Evolutionary conservation across 129 eudicot genomes (phyloP).

Genomic region (Glebionis coronaria): DNA sequence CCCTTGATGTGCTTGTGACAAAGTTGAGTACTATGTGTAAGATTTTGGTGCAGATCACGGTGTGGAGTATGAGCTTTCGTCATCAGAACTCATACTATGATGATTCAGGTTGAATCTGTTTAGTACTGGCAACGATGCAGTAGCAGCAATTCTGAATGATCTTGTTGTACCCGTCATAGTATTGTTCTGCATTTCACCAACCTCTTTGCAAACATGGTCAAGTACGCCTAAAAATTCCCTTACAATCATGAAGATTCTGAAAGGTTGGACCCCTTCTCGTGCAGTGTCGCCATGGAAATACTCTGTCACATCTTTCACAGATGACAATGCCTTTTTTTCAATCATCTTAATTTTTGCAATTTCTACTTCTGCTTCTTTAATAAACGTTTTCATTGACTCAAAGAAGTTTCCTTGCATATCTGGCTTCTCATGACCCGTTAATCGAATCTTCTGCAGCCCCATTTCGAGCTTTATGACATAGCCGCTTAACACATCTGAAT

Average conservation of each 20-base stretch:
- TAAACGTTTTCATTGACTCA: conserved; percentile 65
- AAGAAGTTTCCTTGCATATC: conserved; percentile 62
- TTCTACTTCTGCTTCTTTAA: conserved; percentile 62
- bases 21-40: conserved; percentile 18
- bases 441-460: conserved; percentile 73
- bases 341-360: conserved; percentile 57
- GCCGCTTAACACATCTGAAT: conserved; percentile 74
- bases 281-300: conserved; percentile 93
- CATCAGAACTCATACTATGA: conserved; percentile 55
- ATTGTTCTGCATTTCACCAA: conserved; percentile 72
- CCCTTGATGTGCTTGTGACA: not conserved
- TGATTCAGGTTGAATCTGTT: conserved; percentile 52
- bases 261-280: conserved; percentile 87
- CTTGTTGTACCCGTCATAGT: conserved; percentile 63
- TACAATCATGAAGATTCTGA: conserved; percentile 84
- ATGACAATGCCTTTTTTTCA: conserved; percentile 57
- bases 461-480: conserved; percentile 71
- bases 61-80: conserved; percentile 58
- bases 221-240: conserved; percentile 73
- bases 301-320: conserved; percentile 80
- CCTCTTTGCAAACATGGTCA: conserved; percentile 92
- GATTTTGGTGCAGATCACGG: conserved; percentile 32
- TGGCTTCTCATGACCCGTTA: conserved; percentile 60
- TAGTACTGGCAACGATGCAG: conserved; percentile 77
- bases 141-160: conserved; percentile 77